These are phyloP conservation scores for Amauroascus niger DNA, from an alignment of 2,329 filamentous ascomycete genomes.

Conservation along the genomic window DNA sequence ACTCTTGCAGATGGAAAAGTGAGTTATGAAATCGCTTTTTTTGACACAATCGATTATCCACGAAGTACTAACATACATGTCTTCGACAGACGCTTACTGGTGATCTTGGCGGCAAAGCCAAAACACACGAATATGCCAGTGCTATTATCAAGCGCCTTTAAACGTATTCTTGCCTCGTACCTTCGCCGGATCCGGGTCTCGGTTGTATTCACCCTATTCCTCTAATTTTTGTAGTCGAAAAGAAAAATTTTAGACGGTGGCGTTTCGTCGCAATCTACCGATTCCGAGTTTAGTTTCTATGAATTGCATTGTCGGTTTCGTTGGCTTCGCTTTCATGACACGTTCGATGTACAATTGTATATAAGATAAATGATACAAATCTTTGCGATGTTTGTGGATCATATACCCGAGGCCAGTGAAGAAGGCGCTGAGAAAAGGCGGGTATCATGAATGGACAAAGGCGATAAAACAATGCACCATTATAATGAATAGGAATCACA, in stretches of 20 bases:
- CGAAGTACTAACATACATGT: conserved; percentile 8
- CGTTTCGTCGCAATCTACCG: not conserved
- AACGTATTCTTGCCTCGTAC: conserved; percentile 17
- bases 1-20: conserved; percentile 92
- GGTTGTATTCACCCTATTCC: conserved; percentile 10
- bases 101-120: conserved; percentile 90
- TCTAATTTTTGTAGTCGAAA: conserved; percentile 22
- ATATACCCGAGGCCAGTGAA: not conserved
- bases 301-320: not conserved
- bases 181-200: not conserved
- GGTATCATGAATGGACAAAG: not conserved
- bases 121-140: conserved; percentile 85
- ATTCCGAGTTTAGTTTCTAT: not conserved
- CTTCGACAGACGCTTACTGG: conserved; percentile 62
- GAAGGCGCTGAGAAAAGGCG: not conserved
- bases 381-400: not conserved
- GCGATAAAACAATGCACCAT: not conserved
- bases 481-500: not conserved
- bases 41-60: not conserved
- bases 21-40: conserved; percentile 19
- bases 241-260: conserved; percentile 6
- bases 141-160: conserved; percentile 70
- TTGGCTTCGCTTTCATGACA: not conserved
- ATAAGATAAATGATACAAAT: conserved; percentile 6
- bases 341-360: conserved; percentile 11